Percentiles rank a stretch among this genome's conserved stretches.
These are phyloP conservation scores for Taphrina confusa DNA, from an alignment of 1,139 yeast genomes.

Conservation along the genomic window DNA sequence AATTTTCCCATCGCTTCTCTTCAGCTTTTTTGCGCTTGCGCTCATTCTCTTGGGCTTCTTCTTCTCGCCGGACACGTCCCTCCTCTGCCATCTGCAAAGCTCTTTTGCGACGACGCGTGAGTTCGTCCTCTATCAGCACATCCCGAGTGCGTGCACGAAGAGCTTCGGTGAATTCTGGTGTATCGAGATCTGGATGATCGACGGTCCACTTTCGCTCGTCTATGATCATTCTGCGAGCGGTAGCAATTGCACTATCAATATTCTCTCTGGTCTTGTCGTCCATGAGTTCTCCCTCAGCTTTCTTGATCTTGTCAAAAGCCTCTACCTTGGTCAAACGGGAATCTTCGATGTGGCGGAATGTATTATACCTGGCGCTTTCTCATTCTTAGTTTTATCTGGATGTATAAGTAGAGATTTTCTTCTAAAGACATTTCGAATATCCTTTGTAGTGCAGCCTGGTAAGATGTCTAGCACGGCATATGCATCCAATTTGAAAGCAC, in stretches of 20 bases:
- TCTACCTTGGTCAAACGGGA: conserved; percentile 53
- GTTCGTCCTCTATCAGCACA: conserved; percentile 52
- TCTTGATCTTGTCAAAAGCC: conserved; percentile 59
- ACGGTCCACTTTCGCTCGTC: conserved; percentile 52
- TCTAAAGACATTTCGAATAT: conserved; percentile 56
- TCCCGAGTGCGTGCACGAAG: conserved; percentile 52
- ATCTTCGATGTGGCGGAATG: neutral
- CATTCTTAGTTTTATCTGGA: conserved; percentile 64
- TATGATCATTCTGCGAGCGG: conserved; percentile 51
- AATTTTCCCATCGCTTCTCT: conserved; percentile 62
- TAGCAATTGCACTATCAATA: conserved; percentile 51
- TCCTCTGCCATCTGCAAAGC: conserved; percentile 50
- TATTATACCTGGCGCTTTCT: conserved; percentile 23
- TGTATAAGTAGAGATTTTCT: conserved; percentile 65
- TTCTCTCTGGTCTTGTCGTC: conserved; percentile 46
- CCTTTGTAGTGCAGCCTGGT: conserved; percentile 51
- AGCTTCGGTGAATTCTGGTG: conserved; percentile 48
- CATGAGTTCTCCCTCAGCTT: conserved; percentile 48
- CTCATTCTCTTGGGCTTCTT: conserved; percentile 46
- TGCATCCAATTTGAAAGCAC: conserved; percentile 55
- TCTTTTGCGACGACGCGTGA: conserved; percentile 49
- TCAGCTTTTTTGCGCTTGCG: conserved; percentile 48
- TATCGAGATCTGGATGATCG: conserved; percentile 49
- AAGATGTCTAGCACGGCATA: conserved; percentile 59
- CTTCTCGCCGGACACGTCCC: conserved; percentile 49